These are phyloP conservation scores for Incumbomyces delicatus DNA, from an alignment of 2,329 filamentous ascomycete species.

Conservation along the genomic window DNA sequence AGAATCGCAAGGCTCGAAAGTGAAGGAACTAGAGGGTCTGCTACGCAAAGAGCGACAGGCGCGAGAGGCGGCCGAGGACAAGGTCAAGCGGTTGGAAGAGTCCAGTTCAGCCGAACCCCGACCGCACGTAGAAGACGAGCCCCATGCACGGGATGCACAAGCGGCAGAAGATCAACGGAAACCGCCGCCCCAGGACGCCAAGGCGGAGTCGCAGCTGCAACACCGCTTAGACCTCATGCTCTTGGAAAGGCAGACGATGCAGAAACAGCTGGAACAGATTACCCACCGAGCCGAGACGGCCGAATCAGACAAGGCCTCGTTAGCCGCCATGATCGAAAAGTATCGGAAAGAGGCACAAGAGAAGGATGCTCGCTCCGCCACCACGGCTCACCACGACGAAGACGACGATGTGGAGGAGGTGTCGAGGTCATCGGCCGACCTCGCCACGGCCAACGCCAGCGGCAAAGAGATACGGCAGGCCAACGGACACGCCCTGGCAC, in stretches of 20 bases:
- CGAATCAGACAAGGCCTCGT: conserved; percentile 64
- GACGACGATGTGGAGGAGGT: conserved; percentile 29
- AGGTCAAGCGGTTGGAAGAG: conserved; percentile 60
- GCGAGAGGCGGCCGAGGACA: conserved; percentile 73
- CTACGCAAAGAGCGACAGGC: conserved; percentile 71
- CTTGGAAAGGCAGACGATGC: conserved; percentile 70
- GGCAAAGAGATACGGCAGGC: conserved; percentile 14
- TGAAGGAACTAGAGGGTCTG: conserved; percentile 71
- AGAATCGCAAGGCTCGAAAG: conserved; percentile 66
- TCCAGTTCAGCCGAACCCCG: conserved; percentile 33
- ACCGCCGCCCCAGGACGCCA: too few relatives aligned
- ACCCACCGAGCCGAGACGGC: conserved; percentile 68
- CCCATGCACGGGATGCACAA: conserved; percentile 11
- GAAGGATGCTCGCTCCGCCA: conserved; percentile 34
- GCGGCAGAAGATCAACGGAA: conserved; percentile 8
- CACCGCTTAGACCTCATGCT: conserved; percentile 66
- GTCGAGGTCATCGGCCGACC: conserved; percentile 6
- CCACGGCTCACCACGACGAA: conserved; percentile 30
- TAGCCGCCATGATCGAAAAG: conserved; percentile 80
- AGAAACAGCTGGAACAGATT: conserved; percentile 68
- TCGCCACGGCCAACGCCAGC: neutral
- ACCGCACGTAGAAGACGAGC: conserved; percentile 24
- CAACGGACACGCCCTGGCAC: conserved; percentile 41
- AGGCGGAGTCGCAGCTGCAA: conserved; percentile 43
- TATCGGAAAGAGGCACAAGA: conserved; percentile 59